These are phyloP conservation scores for Phytophthora agathidicida DNA, from an alignment of 352 stramenopile genomes.

Conservation along the genomic window DNA sequence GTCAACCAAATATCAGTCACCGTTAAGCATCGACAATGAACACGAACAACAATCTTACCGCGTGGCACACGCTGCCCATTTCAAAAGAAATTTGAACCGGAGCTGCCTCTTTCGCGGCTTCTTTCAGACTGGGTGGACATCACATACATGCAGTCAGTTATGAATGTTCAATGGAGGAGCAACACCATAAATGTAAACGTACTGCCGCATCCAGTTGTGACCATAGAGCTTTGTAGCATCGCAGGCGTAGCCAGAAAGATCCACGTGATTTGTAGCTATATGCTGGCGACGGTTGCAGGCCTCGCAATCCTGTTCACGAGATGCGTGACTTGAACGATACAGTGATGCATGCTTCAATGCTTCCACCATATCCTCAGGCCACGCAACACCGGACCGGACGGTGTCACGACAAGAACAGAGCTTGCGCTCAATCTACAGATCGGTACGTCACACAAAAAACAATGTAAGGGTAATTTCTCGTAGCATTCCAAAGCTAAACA, in stretches of 20 bases:
- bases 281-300: slow-evolving; percentile 79
- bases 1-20: slow-evolving; percentile 4
- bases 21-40: neutral
- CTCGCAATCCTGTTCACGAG: slow-evolving; percentile 58
- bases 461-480: no score
- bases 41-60: slow-evolving; percentile 43
- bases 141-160: neutral
- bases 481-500: neutral
- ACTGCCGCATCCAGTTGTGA: slow-evolving; percentile 69
- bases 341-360: slow-evolving; percentile 48
- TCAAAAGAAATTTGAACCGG: slow-evolving; percentile 52
- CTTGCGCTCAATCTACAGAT: slow-evolving; percentile 67
- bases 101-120: slow-evolving; percentile 34
- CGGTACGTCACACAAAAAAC: neutral
- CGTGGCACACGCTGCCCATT: slow-evolving; percentile 82
- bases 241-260: slow-evolving; percentile 64
- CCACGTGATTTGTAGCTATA: slow-evolving; percentile 57
- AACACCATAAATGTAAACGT: slow-evolving; percentile 7
- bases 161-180: neutral
- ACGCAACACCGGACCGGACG: slow-evolving; percentile 68
- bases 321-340: slow-evolving; percentile 41
- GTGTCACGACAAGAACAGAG: slow-evolving; percentile 77
- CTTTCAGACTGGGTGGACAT: slow-evolving; percentile 46
- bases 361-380: slow-evolving; percentile 72
- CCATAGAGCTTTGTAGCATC: slow-evolving; percentile 73